phyloP scores from a whole-genome alignment of 2,329 filamentous ascomycete genomes.

The Exophiala calicioides region DNA sequence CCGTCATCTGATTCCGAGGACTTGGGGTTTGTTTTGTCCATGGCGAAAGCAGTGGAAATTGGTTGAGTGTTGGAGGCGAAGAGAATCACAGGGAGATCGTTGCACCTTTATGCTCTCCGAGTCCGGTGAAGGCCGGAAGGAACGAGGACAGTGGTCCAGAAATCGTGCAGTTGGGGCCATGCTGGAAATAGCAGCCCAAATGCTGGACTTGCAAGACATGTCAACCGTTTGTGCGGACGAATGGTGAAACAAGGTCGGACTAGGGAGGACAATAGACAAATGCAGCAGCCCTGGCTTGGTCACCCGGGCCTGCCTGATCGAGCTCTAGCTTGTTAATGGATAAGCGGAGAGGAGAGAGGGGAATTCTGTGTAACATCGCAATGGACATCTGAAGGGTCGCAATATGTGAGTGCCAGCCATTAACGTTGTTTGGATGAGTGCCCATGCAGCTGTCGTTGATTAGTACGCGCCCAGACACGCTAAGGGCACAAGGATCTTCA shows the following conservation, averaged over 20 bases:
- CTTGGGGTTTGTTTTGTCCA: slow-evolving; percentile 14
- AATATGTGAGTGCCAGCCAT: slow-evolving; percentile 4
- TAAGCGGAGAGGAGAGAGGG: slow-evolving; percentile 1
- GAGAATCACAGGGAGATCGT: not conserved
- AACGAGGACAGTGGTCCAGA: not conserved
- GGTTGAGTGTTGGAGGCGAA: not conserved
- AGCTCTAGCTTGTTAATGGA: slow-evolving; percentile 6
- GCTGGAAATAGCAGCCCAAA: not conserved
- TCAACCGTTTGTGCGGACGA: not conserved
- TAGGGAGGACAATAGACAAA: too few species aligned
- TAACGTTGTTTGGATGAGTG: slow-evolving; percentile 1
- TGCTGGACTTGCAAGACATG: not conserved
- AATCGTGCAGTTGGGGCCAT: not conserved
- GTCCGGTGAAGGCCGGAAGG: not conserved
- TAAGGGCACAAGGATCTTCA: too few species aligned
- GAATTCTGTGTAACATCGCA: slow-evolving; percentile 3
- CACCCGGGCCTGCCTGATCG: slow-evolving; percentile 13
- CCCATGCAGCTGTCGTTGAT: too few species aligned
- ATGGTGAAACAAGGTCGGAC: slow-evolving; percentile 7
- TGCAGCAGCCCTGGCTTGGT: slow-evolving; percentile 7
- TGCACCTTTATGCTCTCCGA: not conserved
- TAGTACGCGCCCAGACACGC: too few species aligned
- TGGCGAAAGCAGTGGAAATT: not conserved
- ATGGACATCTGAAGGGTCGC: too few species aligned
- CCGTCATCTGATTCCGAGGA: slow-evolving; percentile 16